Evolutionary conservation across 441 rosid genomes (phyloP), one percentile per base, ranked within the genome.

Genomic region (Adansonia rubrostipa): DNA sequence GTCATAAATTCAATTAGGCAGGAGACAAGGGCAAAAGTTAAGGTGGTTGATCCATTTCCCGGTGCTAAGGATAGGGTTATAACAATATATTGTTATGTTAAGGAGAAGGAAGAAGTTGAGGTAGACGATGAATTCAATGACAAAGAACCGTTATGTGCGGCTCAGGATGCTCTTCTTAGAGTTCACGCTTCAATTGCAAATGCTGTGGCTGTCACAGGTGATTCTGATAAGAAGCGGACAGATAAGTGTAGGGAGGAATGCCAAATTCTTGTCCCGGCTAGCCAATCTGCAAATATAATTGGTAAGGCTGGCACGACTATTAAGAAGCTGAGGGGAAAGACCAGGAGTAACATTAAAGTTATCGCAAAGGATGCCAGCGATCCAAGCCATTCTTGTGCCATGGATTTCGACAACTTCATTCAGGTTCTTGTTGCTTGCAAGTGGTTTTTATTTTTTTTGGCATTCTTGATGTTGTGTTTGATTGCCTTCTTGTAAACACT

Each of bases 91-190:
- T 92, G 90, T 88, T 81, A 87, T 79, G 92, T 91, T 64, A 88
- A 85, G 82, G 91, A 85, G 66, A 96, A 96, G 88, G 89, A 84
- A 73, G 91, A 88, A 62, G 82, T 87, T 4, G 98, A 92, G 51
- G 82, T 90, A 67, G 98, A 94, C 64, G 88, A 86, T 28, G 97
- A 84, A 36, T 84, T 86, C 56, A 73, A 81, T 84, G 84, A 82
- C 42, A 73, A 76, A 15, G 84, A 81, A 72, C 97, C 98, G 1
- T 44, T 96, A 44, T 96, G 99, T 62, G 79, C 92, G 71, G 90
- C 99, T 53, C 99, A 96, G 82, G 98, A 92, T 78, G 99, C 98
- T 71, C 95, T 96, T 68, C 83, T 96, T 40, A 90, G 83, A 86
- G 92, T 94, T 71, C 98, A 96, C 62, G 33, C 89, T 17, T 90